Evolutionary conservation across 257 asterid genomes (phyloP).

Genomic region (Catharanthus roseus): DNA sequence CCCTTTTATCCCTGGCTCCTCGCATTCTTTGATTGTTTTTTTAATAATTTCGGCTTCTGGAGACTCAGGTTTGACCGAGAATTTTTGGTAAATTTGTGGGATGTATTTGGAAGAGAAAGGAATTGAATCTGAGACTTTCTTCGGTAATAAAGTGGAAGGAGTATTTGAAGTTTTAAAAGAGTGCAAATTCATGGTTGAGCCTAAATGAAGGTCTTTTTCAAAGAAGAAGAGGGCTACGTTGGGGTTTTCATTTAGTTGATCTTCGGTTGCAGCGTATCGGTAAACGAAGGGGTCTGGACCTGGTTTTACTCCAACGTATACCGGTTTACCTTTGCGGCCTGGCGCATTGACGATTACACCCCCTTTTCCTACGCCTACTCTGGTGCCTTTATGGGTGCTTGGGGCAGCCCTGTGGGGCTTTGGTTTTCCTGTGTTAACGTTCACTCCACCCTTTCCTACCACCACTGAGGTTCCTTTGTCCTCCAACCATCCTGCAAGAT

Average conservation of each 20-base stretch:
- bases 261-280: constrained; percentile 52
- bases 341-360: constrained; percentile 45
- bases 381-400: constrained; percentile 25
- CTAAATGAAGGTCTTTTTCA: constrained; percentile 51
- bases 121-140: constrained; percentile 41
- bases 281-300: constrained; percentile 33
- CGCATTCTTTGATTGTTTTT: constrained; percentile 48
- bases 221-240: constrained; percentile 65
- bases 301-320: constrained; percentile 37
- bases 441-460: constrained; percentile 21
- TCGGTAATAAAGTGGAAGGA: constrained; percentile 47
- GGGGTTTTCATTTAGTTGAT: constrained; percentile 60
- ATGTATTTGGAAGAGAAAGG: constrained; percentile 65
- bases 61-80: constrained; percentile 38
- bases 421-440: constrained; percentile 20
- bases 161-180: constrained; percentile 36
- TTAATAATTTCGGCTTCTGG: constrained; percentile 40
- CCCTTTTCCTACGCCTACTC: constrained; percentile 42
- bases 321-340: constrained; percentile 40
- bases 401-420: constrained; percentile 15
- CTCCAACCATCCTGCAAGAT: constrained; percentile 40
- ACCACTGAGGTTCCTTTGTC: constrained; percentile 33
- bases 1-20: constrained; percentile 36
- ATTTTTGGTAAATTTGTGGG: constrained; percentile 35
- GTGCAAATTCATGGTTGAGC: constrained; percentile 44